Percentiles rank a stretch among this genome's conserved stretches.
Conservation (phyloP, 225 moss, liverwort and hornwort species). For the Bryum argenteum region DNA sequence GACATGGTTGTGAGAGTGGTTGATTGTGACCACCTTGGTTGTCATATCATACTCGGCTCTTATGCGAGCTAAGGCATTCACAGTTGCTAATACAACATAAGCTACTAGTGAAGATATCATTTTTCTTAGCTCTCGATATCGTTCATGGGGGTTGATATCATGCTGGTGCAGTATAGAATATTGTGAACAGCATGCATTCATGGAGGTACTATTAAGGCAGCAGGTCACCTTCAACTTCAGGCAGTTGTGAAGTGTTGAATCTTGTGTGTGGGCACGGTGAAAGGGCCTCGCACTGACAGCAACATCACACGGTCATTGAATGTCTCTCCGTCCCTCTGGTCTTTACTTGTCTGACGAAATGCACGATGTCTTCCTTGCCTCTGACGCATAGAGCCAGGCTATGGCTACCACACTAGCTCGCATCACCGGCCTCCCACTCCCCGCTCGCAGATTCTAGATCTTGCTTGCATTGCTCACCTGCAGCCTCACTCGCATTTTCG, state of each 20-base stretch:
- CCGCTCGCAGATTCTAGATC: conserved; percentile 10
- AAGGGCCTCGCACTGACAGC: conserved; percentile 30
- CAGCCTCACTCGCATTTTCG: neutral
- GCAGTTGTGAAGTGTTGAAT: no score
- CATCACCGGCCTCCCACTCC: conserved; percentile 12
- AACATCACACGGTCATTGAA: conserved; percentile 16
- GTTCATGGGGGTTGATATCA: no score
- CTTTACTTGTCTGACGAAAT: conserved; percentile 18
- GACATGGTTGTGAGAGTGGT: no score
- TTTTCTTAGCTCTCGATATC: no score
- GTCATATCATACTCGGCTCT: no score
- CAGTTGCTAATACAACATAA: no score
- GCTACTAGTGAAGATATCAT: no score
- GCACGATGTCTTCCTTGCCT: neutral
- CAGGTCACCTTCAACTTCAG: no score
- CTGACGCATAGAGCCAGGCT: conserved; percentile 31
- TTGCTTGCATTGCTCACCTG: neutral
- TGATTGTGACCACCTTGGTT: no score
- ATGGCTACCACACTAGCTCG: conserved; percentile 25
- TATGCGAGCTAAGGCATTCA: no score
- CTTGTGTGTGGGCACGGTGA: conserved; percentile 18
- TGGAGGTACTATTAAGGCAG: no score
- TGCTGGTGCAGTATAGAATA: no score
- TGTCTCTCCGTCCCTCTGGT: neutral
- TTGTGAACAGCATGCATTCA: neutral